Evolutionary conservation across 2,329 filamentous ascomycete species (phyloP).

Genomic region (Clonostachys sp.): DNA sequence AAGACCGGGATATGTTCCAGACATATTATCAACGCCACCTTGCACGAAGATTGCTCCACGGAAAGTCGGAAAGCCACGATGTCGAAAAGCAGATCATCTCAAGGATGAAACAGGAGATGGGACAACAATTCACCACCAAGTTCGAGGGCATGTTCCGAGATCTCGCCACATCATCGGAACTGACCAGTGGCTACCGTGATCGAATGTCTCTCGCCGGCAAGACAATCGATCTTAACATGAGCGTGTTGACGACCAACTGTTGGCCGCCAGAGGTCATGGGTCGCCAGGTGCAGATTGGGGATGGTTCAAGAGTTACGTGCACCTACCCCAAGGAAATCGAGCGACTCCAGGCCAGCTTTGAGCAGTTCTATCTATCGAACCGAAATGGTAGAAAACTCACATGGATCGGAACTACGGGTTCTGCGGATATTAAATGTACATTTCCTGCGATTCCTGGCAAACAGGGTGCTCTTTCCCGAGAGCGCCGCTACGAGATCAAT

Average conservation of each 20-base stretch:
- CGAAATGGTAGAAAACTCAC: slow-evolving; percentile 85
- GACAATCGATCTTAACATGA: slow-evolving; percentile 74
- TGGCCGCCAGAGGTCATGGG: slow-evolving; percentile 93
- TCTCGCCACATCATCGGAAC: slow-evolving; percentile 80
- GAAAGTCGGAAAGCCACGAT: slow-evolving; percentile 85
- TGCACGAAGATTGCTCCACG: slow-evolving; percentile 79
- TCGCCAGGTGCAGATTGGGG: slow-evolving; percentile 44
- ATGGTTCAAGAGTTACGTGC: slow-evolving; percentile 41
- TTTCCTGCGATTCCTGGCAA: slow-evolving; percentile 72
- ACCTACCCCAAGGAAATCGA: slow-evolving; percentile 73
- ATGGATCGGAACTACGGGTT: slow-evolving; percentile 71
- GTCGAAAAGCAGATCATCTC: slow-evolving; percentile 94
- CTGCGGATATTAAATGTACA: slow-evolving; percentile 77
- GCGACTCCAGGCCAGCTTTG: slow-evolving; percentile 76
- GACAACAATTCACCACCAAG: slow-evolving; percentile 88
- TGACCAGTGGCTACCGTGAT: slow-evolving; percentile 71
- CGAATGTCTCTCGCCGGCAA: slow-evolving; percentile 48
- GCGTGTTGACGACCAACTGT: slow-evolving; percentile 85
- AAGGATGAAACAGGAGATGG: slow-evolving; percentile 95
- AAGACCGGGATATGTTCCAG: slow-evolving; percentile 93
- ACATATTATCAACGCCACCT: slow-evolving; percentile 98
- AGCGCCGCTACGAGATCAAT: slow-evolving; percentile 81
- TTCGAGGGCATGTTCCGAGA: slow-evolving; percentile 98
- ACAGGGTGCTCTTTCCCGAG: slow-evolving; percentile 52
- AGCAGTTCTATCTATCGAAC: slow-evolving; percentile 81